Conservation (phyloP, 2,329 filamentous ascomycete species). For the Talaromyces sp. region DNA sequence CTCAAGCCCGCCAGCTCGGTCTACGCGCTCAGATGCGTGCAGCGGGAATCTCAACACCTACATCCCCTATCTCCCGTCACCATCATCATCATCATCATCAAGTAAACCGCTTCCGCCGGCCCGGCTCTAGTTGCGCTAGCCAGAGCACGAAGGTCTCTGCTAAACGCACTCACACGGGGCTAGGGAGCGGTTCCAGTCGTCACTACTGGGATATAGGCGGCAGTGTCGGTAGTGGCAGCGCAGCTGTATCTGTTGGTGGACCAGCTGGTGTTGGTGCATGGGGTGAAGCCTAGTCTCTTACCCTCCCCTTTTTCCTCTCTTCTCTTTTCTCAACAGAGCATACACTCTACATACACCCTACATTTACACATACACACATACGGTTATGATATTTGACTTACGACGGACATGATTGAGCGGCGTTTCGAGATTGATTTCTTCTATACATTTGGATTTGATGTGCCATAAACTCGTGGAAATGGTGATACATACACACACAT, state of each 20-base stretch:
- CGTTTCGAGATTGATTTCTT: not conserved
- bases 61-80: slow-evolving; percentile 37
- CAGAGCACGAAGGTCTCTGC: slow-evolving; percentile 77
- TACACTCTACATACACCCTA: not conserved
- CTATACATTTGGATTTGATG: not conserved
- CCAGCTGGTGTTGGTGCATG: slow-evolving; percentile 67
- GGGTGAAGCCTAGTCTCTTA: slow-evolving; percentile 59
- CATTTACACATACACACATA: not conserved
- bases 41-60: slow-evolving; percentile 19
- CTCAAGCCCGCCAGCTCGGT: slow-evolving; percentile 48
- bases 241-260: slow-evolving; percentile 65
- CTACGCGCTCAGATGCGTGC: slow-evolving; percentile 19
- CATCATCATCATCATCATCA: not conserved
- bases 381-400: not conserved
- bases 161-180: slow-evolving; percentile 46
- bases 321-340: not conserved
- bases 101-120: slow-evolving; percentile 42
- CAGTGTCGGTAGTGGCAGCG: slow-evolving; percentile 71
- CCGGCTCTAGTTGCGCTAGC: slow-evolving; percentile 72
- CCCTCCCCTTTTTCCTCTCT: not conserved
- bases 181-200: slow-evolving; percentile 67
- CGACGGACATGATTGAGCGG: slow-evolving; percentile 3
- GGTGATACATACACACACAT: not conserved
- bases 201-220: slow-evolving; percentile 93
- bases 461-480: not conserved